Conservation (phyloP, 345 rosid species). For the Microcos paniculata region DNA sequence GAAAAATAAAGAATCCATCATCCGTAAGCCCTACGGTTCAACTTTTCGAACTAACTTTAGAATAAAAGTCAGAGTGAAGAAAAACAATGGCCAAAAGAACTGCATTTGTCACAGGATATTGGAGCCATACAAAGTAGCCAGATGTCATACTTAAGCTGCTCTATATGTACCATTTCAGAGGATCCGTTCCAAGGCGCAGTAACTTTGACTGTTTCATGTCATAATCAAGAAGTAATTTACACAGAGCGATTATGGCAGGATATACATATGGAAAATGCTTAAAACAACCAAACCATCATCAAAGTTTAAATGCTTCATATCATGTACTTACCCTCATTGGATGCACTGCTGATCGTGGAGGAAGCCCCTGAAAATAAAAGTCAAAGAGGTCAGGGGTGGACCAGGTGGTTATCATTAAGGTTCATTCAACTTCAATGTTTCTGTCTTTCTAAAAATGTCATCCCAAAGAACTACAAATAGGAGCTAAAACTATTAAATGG, state of each 20-base stretch:
- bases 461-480: neutral
- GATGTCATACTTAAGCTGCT: neutral
- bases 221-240: neutral
- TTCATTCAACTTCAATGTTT: neutral
- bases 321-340: slow-evolving; percentile 94
- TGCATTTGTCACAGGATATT: neutral
- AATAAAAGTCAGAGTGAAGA: neutral
- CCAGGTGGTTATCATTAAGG: neutral
- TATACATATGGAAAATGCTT: slow-evolving; percentile 14
- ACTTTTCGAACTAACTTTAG: neutral
- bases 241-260: slow-evolving; percentile 10
- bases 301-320: slow-evolving; percentile 13
- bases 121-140: neutral
- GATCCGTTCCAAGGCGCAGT: slow-evolving; percentile 1
- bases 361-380: slow-evolving; percentile 70
- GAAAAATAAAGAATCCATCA: neutral
- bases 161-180: slow-evolving; percentile 4
- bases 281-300: slow-evolving; percentile 20
- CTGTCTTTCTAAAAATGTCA: neutral
- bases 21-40: neutral
- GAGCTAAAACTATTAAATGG: neutral
- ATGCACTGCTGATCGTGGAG: slow-evolving; percentile 97
- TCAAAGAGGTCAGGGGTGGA: neutral
- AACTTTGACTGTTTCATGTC: neutral
- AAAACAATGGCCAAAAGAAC: neutral